Conservation (phyloP, 805 yeast genomes). For the Saccharomycopsis babjevae region DNA sequence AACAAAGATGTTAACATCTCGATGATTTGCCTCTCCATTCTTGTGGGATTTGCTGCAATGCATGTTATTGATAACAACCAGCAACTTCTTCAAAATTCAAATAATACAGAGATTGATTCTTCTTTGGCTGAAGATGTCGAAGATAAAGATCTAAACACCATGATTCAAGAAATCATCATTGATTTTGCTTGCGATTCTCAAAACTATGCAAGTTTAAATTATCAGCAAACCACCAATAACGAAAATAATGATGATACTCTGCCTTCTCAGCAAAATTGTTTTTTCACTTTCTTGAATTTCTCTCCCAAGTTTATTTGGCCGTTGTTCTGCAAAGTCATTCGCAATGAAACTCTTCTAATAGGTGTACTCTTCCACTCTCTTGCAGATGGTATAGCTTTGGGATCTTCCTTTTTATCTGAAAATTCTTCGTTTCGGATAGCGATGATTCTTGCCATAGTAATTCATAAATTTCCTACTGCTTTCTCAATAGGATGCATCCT, state of each 20-base stretch:
- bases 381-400: constrained; percentile 67
- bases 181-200: constrained; percentile 1
- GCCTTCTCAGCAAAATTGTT: not conserved
- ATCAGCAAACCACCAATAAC: not conserved
- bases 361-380: constrained; percentile 59
- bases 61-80: constrained; percentile 37
- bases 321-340: constrained; percentile 23
- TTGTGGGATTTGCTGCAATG: constrained; percentile 47
- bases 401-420: constrained; percentile 40
- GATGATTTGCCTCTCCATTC: constrained; percentile 37
- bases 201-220: not conserved
- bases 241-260: not conserved
- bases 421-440: constrained; percentile 31
- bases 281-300: not conserved
- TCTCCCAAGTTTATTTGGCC: not conserved
- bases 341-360: constrained; percentile 39
- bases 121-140: not conserved
- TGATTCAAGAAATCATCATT: not conserved
- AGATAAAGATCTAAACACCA: not conserved
- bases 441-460: constrained; percentile 49
- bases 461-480: constrained; percentile 69
- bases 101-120: not conserved
- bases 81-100: not conserved
- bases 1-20: not conserved
- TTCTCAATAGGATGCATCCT: constrained; percentile 55